phyloP scores from a whole-genome alignment of 306 rosid genomes.

The Prosopis cineraria region DNA sequence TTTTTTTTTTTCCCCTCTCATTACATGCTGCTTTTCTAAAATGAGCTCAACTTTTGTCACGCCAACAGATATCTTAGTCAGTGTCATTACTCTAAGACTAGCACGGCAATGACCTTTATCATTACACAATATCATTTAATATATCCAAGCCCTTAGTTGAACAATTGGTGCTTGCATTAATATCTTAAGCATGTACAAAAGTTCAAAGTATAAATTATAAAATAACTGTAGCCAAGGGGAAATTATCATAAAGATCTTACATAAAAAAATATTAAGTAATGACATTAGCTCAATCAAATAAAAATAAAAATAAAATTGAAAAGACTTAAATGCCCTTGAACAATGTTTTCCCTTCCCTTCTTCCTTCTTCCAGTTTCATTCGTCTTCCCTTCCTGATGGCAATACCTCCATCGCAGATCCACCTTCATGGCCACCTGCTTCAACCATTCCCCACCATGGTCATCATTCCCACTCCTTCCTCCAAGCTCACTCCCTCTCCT shows the following conservation, averaged over 20 bases:
- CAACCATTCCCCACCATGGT: too few relatives aligned
- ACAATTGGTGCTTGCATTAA: conserved; percentile 9
- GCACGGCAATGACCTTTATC: background rate
- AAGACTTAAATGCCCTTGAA: too few relatives aligned
- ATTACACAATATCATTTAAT: conserved; percentile 15
- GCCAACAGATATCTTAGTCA: too few relatives aligned
- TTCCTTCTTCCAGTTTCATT: too few relatives aligned
- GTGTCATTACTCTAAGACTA: conserved; percentile 25
- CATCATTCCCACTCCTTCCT: too few relatives aligned
- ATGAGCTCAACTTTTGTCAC: too few relatives aligned
- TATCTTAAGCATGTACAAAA: background rate
- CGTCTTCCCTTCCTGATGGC: too few relatives aligned
- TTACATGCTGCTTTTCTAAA: background rate
- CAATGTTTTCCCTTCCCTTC: too few relatives aligned
- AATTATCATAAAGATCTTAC: background rate
- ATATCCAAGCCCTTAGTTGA: background rate
- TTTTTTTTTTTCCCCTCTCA: background rate
- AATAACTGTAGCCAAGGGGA: background rate
- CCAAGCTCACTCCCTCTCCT: too few relatives aligned
- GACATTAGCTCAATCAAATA: background rate
- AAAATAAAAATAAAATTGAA: too few relatives aligned
- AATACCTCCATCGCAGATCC: too few relatives aligned
- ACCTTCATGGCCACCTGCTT: too few relatives aligned
- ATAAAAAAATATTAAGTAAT: background rate
- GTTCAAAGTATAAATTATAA: background rate